phyloP scores from a whole-genome alignment of 176 grass and related monocot species.

The Cenchrus purpureus region DNA sequence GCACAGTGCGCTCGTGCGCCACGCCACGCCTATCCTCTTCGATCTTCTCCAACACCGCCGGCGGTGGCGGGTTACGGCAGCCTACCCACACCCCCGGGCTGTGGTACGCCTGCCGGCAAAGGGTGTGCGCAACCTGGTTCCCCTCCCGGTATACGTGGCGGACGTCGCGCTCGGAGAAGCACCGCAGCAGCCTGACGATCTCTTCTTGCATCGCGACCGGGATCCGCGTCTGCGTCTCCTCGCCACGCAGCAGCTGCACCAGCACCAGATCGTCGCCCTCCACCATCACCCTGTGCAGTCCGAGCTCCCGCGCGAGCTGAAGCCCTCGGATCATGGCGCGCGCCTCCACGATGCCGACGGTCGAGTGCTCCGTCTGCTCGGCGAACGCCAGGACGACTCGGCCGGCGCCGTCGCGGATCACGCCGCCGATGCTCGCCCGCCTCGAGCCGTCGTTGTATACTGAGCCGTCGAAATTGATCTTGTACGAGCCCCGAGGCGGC shows the following conservation, averaged over 20 bases:
- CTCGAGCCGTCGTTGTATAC: neutral
- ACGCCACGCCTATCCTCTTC: too few species aligned
- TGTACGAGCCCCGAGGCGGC: too few species aligned
- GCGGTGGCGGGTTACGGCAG: too few species aligned
- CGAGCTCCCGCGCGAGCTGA: neutral
- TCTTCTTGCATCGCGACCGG: neutral
- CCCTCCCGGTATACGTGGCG: constrained; percentile 7
- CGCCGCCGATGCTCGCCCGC: neutral
- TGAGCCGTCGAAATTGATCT: neutral
- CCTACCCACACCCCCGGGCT: neutral
- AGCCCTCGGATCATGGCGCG: neutral
- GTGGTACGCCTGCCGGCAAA: constrained; percentile 4
- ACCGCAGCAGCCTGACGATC: neutral
- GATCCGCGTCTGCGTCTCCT: constrained; percentile 16
- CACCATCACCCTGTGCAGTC: neutral
- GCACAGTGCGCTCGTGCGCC: too few species aligned
- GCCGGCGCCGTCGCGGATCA: neutral
- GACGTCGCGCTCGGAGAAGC: neutral
- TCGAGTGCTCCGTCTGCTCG: neutral
- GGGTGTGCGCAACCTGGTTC: neutral
- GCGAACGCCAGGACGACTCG: neutral
- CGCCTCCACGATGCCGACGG: constrained; percentile 10
- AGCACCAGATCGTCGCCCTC: neutral
- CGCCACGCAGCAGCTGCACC: constrained; percentile 16
- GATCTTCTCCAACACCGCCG: too few species aligned